Evolutionary conservation across 805 yeast species (phyloP).

Genomic region (Zygosaccharomyces bisporus): DNA sequence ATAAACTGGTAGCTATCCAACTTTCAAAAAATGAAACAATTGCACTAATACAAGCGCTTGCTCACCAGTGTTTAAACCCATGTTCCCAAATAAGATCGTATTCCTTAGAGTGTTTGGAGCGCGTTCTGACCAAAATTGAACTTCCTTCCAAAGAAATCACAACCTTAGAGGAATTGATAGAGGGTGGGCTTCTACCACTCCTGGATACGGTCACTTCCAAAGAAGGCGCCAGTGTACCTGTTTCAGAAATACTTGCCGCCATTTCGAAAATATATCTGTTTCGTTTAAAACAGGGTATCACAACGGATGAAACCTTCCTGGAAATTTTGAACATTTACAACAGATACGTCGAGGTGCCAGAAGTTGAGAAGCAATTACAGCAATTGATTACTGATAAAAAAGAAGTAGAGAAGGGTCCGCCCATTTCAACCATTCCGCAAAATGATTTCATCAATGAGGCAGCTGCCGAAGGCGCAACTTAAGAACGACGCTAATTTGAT

Average conservation of each 20-base stretch:
- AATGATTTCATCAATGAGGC: neutral
- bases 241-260: constrained; percentile 61
- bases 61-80: constrained; percentile 87
- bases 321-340: constrained; percentile 39
- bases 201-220: constrained; percentile 19
- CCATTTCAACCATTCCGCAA: neutral
- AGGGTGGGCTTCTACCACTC: constrained; percentile 67
- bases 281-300: constrained; percentile 38
- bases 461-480: neutral
- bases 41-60: constrained; percentile 75
- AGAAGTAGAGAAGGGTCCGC: constrained; percentile 22
- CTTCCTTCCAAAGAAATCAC: constrained; percentile 39
- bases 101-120: constrained; percentile 61
- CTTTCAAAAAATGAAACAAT: constrained; percentile 36
- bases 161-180: constrained; percentile 57
- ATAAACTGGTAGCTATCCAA: constrained; percentile 14
- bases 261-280: constrained; percentile 62
- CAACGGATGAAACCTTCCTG: constrained; percentile 39
- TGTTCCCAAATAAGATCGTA: constrained; percentile 68
- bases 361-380: constrained; percentile 39
- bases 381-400: constrained; percentile 39
- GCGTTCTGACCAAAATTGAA: constrained; percentile 38
- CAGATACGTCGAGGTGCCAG: constrained; percentile 38
- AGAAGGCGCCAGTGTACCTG: constrained; percentile 39
- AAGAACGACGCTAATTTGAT: neutral